Conservation (phyloP, 345 rosid genomes). For the Pistacia integerrima region DNA sequence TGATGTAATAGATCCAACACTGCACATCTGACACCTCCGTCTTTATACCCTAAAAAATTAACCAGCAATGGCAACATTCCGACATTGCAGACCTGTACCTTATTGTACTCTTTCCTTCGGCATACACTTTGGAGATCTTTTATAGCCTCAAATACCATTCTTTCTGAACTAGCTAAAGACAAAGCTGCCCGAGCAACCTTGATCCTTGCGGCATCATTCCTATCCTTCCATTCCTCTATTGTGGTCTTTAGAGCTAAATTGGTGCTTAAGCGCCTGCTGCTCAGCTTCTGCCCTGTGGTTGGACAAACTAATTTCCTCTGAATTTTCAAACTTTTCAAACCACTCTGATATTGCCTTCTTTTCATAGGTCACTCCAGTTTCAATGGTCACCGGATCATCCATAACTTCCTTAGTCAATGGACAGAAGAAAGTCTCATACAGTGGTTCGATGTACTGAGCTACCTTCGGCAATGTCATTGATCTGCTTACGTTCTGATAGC, state of each 20-base stretch:
- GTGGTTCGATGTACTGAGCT: constrained; percentile 67
- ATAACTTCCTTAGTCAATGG: constrained; percentile 77
- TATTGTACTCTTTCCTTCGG: constrained; percentile 48
- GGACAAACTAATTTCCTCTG: constrained; percentile 65
- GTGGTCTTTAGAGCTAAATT: constrained; percentile 68
- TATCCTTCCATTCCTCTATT: constrained; percentile 78
- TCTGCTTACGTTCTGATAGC: constrained; percentile 28
- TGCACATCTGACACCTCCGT: constrained; percentile 57
- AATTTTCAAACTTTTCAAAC: constrained; percentile 47
- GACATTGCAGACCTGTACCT: constrained; percentile 49
- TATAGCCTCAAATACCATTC: constrained; percentile 72
- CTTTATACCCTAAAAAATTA: constrained; percentile 49
- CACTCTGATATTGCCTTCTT: constrained; percentile 63
- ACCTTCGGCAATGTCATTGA: constrained; percentile 43
- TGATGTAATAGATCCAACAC: constrained; percentile 52
- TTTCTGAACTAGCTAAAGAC: constrained; percentile 64
- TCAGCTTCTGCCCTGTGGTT: constrained; percentile 49
- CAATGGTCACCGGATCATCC: constrained; percentile 86
- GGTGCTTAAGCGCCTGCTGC: constrained; percentile 39
- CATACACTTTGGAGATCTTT: constrained; percentile 62
- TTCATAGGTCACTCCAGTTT: constrained; percentile 82
- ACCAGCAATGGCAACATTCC: constrained; percentile 66
- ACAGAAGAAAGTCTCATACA: constrained; percentile 77
- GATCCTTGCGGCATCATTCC: constrained; percentile 73
- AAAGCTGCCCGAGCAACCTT: constrained; percentile 71